Evolutionary conservation across 306 rosid genomes (phyloP).

Genomic region (Pterocarpus macrocarpus): DNA sequence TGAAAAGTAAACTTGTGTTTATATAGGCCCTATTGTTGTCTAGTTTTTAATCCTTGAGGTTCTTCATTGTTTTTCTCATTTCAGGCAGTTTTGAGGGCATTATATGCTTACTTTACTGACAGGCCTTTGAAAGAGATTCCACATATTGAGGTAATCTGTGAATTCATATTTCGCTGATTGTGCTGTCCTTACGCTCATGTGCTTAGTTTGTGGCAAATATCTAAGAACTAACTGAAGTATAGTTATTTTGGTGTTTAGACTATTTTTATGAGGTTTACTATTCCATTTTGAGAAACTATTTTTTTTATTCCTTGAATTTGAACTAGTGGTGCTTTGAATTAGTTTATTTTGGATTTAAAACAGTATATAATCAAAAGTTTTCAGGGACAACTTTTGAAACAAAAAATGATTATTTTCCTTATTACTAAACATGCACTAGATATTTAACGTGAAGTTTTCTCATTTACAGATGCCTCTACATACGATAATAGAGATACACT

Average conservation of each 20-base stretch:
- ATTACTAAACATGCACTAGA: not conserved
- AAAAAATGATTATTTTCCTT: not conserved
- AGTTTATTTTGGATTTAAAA: not conserved
- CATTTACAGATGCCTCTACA: conserved; percentile 88
- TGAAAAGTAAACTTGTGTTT: conserved; percentile 4
- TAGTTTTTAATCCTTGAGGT: conserved; percentile 33
- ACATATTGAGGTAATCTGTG: conserved; percentile 79
- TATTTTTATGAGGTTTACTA: not conserved
- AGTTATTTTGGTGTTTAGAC: conserved; percentile 20
- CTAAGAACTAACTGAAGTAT: not conserved
- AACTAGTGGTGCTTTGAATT: not conserved
- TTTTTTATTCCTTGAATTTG: not conserved
- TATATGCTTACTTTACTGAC: conserved; percentile 95
- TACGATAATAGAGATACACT: conserved; percentile 93
- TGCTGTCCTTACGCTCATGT: conserved; percentile 23
- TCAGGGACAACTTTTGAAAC: not conserved
- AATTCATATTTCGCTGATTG: conserved; percentile 26
- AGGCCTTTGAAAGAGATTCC: conserved; percentile 96
- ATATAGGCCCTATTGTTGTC: not conserved
- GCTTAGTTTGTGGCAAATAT: conserved; percentile 16
- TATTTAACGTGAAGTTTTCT: conserved; percentile 39
- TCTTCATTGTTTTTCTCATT: conserved; percentile 39
- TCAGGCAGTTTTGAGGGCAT: conserved; percentile 97
- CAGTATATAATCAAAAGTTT: too few species aligned
- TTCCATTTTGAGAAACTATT: conserved; percentile 21